Percentiles rank a stretch among this genome's conserved stretches.
Conservation (phyloP, 768 basidiomycete genomes). For the Russula olivacea region DNA sequence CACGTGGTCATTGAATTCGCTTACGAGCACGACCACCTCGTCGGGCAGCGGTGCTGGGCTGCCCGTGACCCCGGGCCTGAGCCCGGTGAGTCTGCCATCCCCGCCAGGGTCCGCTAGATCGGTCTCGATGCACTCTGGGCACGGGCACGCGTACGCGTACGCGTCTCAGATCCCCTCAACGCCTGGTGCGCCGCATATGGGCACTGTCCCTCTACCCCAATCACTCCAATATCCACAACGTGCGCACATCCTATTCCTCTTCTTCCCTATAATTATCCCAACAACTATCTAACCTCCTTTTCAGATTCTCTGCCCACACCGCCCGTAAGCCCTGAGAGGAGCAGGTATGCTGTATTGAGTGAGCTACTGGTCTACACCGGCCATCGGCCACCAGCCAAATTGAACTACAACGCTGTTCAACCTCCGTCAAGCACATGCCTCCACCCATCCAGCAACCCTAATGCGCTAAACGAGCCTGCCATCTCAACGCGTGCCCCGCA, state of each 20-base stretch:
- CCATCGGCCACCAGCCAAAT: constrained; percentile 8
- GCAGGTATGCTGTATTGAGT: constrained; percentile 17
- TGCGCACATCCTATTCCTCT: constrained; percentile 4
- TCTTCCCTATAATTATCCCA: not conserved
- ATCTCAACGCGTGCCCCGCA: constrained; percentile 14
- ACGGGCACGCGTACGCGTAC: constrained; percentile 2
- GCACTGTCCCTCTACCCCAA: constrained; percentile 17
- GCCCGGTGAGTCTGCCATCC: constrained; percentile 20
- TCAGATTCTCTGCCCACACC: constrained; percentile 18
- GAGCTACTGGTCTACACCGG: constrained; percentile 20
- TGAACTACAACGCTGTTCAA: constrained; percentile 14
- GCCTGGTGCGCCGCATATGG: constrained; percentile 18
- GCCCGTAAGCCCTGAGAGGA: constrained; percentile 18
- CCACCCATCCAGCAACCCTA: constrained; percentile 18
- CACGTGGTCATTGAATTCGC: constrained; percentile 20
- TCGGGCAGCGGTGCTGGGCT: not conserved
- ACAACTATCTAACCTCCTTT: not conserved
- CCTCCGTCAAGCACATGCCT: constrained; percentile 15
- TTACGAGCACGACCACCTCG: constrained; percentile 17
- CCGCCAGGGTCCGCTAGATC: constrained; percentile 18
- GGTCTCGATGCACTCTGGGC: constrained; percentile 5
- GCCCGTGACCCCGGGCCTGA: constrained; percentile 16
- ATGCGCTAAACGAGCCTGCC: constrained; percentile 16
- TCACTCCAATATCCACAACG: not conserved
- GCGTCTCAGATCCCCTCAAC: constrained; percentile 9